These are phyloP conservation scores for Phaeoacremonium minimum DNA, from an alignment of 2,329 filamentous ascomycete genomes.

Conservation along the genomic window DNA sequence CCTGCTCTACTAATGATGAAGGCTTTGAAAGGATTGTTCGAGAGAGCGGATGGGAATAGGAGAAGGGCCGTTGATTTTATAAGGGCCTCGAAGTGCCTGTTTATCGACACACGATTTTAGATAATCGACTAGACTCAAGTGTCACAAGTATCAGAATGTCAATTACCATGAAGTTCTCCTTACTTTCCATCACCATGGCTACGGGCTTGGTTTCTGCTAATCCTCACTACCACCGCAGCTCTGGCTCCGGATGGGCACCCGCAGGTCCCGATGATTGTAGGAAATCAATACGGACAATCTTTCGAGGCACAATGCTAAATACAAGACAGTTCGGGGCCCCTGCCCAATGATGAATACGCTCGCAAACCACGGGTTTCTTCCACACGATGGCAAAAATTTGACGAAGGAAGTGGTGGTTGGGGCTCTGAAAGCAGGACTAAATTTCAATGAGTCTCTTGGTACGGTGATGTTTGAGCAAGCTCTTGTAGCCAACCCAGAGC, in stretches of 20 bases:
- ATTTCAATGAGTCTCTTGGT: constrained; percentile 34
- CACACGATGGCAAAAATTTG: constrained; percentile 37
- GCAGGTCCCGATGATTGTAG: background rate
- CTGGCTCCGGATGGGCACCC: background rate
- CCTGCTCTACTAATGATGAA: no score
- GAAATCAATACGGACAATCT: background rate
- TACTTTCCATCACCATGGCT: background rate
- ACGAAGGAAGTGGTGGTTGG: constrained; percentile 28
- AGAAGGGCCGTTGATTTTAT: no score
- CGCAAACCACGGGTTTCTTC: constrained; percentile 46
- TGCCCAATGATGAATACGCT: constrained; percentile 49
- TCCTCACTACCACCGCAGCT: background rate
- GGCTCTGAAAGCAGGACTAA: constrained; percentile 33
- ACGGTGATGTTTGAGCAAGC: constrained; percentile 36
- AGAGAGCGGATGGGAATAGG: no score
- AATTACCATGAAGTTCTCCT: background rate
- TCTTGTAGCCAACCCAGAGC: constrained; percentile 33
- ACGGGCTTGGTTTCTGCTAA: background rate
- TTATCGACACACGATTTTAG: no score
- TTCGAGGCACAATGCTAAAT: background rate
- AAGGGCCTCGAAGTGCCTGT: no score
- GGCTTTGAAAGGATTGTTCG: no score
- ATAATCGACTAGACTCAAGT: no score
- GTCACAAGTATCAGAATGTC: no score
- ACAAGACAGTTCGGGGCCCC: constrained; percentile 30